phyloP scores from a whole-genome alignment of 768 basidiomycete species.

The Boletus fagicola region DNA sequence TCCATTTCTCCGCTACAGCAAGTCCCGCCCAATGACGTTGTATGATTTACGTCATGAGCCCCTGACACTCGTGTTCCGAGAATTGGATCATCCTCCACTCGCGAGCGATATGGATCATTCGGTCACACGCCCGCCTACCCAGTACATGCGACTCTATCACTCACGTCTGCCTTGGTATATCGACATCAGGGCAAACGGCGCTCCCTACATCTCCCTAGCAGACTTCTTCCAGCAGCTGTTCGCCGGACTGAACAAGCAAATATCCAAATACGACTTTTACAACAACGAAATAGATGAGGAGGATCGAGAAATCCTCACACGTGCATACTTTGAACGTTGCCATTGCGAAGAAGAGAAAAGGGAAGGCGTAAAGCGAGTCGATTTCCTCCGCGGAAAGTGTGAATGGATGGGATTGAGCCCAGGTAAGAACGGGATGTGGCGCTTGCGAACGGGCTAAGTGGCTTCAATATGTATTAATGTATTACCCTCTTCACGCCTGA shows the following conservation, averaged over 20 bases:
- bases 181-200: constrained; percentile 44
- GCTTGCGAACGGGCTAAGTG: constrained; percentile 51
- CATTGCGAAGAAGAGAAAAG: constrained; percentile 32
- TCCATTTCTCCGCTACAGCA: constrained; percentile 24
- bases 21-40: constrained; percentile 37
- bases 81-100: constrained; percentile 42
- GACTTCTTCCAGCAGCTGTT: constrained; percentile 54
- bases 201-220: constrained; percentile 55
- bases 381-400: constrained; percentile 55
- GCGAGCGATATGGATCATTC: constrained; percentile 53
- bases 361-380: constrained; percentile 53
- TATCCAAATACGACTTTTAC: constrained; percentile 53
- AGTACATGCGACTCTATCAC: constrained; percentile 56
- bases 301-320: constrained; percentile 43
- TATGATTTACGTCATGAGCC: constrained; percentile 52
- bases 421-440: constrained; percentile 60
- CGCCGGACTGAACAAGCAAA: constrained; percentile 41
- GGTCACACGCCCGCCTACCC: constrained; percentile 49
- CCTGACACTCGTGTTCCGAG: constrained; percentile 42
- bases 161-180: constrained; percentile 65
- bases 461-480: background rate
- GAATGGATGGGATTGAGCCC: constrained; percentile 54
- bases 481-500: background rate
- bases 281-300: constrained; percentile 52
- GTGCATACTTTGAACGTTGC: constrained; percentile 48